phyloP scores from a whole-genome alignment of 257 asterid species.

The Lithospermum erythrorhizon region DNA sequence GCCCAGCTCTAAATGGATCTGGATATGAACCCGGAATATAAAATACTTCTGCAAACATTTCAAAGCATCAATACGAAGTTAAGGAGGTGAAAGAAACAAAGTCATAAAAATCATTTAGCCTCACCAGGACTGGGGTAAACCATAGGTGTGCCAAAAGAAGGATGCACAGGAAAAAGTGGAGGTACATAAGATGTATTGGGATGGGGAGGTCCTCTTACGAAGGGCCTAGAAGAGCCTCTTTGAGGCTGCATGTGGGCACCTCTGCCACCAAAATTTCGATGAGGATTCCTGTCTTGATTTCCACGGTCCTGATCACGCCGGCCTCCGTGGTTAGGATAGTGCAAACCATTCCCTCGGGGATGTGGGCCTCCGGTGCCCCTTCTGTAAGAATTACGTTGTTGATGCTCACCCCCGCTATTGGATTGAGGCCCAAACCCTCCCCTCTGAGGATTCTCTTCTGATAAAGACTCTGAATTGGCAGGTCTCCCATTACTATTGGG shows the following conservation, averaged over 20 bases:
- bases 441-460: slow-evolving; percentile 27
- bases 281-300: slow-evolving; percentile 36
- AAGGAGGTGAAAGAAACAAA: neutral
- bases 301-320: slow-evolving; percentile 64
- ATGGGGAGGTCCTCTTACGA: slow-evolving; percentile 36
- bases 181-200: slow-evolving; percentile 32
- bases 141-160: slow-evolving; percentile 34
- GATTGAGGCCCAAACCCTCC: slow-evolving; percentile 33
- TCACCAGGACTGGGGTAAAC: slow-evolving; percentile 42
- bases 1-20: slow-evolving; percentile 40
- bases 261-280: slow-evolving; percentile 47
- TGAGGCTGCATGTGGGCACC: slow-evolving; percentile 43
- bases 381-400: slow-evolving; percentile 40
- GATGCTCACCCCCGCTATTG: slow-evolving; percentile 41
- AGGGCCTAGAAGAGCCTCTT: slow-evolving; percentile 43
- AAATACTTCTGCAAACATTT: slow-evolving; percentile 35
- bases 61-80: slow-evolving; percentile 9
- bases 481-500: slow-evolving; percentile 2
- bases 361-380: slow-evolving; percentile 50
- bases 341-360: slow-evolving; percentile 49
- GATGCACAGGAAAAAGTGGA: slow-evolving; percentile 30
- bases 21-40: slow-evolving; percentile 39
- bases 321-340: slow-evolving; percentile 38
- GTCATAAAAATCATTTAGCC: slow-evolving; percentile 10
- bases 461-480: slow-evolving; percentile 35